Evolutionary conservation across 257 asterid species (phyloP).

Genomic region (Solanum sparsipilum): DNA sequence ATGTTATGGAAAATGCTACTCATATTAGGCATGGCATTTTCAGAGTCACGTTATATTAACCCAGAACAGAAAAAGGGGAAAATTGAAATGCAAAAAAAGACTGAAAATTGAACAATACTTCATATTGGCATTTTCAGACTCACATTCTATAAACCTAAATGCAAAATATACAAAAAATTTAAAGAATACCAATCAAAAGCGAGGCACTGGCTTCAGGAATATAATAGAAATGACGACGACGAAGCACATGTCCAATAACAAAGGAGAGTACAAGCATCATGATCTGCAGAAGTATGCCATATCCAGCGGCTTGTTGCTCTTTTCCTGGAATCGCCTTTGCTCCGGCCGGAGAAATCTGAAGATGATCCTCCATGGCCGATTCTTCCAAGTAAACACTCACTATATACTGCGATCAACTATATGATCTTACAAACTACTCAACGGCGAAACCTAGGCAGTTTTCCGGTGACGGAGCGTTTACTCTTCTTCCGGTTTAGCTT

Average conservation of each 20-base stretch:
- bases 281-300: conserved; percentile 96
- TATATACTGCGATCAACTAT: neutral
- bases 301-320: conserved; percentile 98
- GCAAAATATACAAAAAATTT: neutral
- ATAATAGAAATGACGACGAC: conserved; percentile 88
- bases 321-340: conserved; percentile 73
- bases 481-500: neutral
- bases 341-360: conserved; percentile 72
- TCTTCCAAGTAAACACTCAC: neutral
- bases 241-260: conserved; percentile 94
- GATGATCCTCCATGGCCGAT: conserved; percentile 38
- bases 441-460: neutral
- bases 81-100: neutral
- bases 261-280: conserved; percentile 98
- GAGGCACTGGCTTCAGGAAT: conserved; percentile 99
- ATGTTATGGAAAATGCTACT: neutral
- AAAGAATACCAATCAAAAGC: conserved; percentile 71
- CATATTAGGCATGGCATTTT: neutral
- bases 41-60: neutral
- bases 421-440: neutral
- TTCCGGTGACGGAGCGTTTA: neutral
- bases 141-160: neutral
- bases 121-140: neutral
- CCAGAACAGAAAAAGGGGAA: neutral
- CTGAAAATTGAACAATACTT: neutral